A percentile compares a stretch with the other conserved stretches of the same genome.
Evolutionary conservation across 495 filamentous ascomycete genomes (phyloP).

Genomic region (Penicillium longicatenatum): DNA sequence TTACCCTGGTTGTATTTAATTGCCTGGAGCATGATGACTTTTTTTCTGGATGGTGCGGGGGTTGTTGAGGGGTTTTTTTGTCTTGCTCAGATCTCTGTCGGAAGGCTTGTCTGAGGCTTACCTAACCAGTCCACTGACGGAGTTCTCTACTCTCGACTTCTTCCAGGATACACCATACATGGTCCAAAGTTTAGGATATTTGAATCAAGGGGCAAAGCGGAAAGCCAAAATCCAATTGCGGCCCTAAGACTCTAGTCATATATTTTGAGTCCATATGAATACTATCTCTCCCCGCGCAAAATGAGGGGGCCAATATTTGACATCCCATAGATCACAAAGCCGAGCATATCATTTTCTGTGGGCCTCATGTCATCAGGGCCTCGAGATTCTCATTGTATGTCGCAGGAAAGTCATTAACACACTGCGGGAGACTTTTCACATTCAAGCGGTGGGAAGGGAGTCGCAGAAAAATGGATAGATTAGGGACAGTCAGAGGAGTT

Average conservation of each 20-base stretch:
- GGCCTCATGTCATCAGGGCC: not conserved
- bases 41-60: not conserved
- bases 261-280: too few species aligned
- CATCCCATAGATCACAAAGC: not conserved
- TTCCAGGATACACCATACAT: too few species aligned
- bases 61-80: not conserved
- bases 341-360: not conserved
- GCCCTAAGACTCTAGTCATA: too few species aligned
- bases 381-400: not conserved
- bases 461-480: not conserved
- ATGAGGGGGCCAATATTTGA: not conserved
- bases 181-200: too few species aligned
- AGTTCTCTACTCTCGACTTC: too few species aligned
- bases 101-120: constrained; percentile 9
- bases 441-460: not conserved
- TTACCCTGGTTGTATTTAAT: constrained; percentile 81
- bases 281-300: not conserved
- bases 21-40: constrained; percentile 62
- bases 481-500: not conserved
- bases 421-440: not conserved
- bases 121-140: constrained; percentile 9
- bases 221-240: too few species aligned
- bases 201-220: too few species aligned
- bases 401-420: not conserved
- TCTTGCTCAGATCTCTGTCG: not conserved